Base-by-base conservation (phyloP, 305 asterid genomes). In the Striga hermonthica region DNA sequence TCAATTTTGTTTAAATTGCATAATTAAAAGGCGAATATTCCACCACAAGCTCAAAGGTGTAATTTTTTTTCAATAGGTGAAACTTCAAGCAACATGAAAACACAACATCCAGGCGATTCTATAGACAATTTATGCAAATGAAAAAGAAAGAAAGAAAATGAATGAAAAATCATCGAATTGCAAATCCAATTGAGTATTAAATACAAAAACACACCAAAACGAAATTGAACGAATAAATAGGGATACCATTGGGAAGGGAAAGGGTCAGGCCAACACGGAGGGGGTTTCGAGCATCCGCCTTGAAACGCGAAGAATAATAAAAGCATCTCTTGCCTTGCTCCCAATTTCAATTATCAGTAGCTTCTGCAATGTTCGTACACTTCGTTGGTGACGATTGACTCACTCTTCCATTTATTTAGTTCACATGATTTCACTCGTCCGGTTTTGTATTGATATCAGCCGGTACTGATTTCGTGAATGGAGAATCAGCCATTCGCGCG, bases 251-350 rank as follows among this genome's bases (percentile, higher is more conserved):
- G 47, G n/a, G n/a, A n/a, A n/a, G n/a, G n/a, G n/a, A 81, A 64
- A 88, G 89, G 68, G 88, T 68, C 55, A 90, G 68, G 39, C 97
- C 97, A 22, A 90, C 81, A 75, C 97, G 87, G 28, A 86, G 78
- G 75, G 97, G 96, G 36, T 84, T 83, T 53, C 88, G 78, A 35
- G 92, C 79, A 70, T 76, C 70, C 78, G 95, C 75, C 80, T 83
- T 82, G 76, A 86, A 66, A 57, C 74, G 72, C 0, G 97, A 86
- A 14, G 97, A 88, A 70, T 88, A 90, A 65, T 84, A 88, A 1
- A 90, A 71, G 73, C 89, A 83, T 4, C 97, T 95, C 70, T 84
- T 90, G 85, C 95, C 64, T 72, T 78, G 57, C 52, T 63, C 14
- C 57, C 75, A 64, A 39, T 48, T 62, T 57, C 65, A 22, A n/a